Evolutionary conservation across 352 stramenopile genomes (phyloP).

Genomic region (Globisporangium emineosum): DNA sequence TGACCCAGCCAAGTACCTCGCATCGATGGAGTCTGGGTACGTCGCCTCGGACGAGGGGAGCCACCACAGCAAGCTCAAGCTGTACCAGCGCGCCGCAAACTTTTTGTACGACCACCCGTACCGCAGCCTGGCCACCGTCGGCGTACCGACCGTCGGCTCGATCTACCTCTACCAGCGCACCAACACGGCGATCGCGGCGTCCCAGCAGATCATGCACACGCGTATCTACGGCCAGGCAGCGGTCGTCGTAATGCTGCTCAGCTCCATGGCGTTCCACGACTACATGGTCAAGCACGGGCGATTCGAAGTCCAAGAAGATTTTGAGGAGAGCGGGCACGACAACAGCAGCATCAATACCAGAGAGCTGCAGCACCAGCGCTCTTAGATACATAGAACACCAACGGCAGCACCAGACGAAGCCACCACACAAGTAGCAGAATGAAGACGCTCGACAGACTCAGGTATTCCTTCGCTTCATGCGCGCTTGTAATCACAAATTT

Average conservation of each 20-base stretch:
- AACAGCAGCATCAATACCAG: not conserved
- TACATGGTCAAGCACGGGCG: conserved; percentile 70
- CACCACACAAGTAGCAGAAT: not conserved
- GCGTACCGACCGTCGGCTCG: conserved; percentile 54
- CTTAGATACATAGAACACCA: not conserved
- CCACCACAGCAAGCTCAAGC: conserved; percentile 32
- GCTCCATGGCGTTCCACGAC: conserved; percentile 83
- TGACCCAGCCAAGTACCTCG: conserved; percentile 73
- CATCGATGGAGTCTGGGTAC: conserved; percentile 41
- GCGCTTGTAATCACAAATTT: not conserved
- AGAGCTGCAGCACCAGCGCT: not conserved
- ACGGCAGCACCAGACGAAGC: not conserved
- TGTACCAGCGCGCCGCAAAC: conserved; percentile 64
- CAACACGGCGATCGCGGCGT: conserved; percentile 64
- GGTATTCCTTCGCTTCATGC: not conserved
- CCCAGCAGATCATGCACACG: conserved; percentile 86
- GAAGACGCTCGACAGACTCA: not conserved
- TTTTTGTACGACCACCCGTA: conserved; percentile 82
- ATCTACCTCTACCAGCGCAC: conserved; percentile 68
- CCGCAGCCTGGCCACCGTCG: conserved; percentile 43
- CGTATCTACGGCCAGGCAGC: conserved; percentile 77
- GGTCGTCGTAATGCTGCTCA: conserved; percentile 64
- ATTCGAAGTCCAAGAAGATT: conserved; percentile 38
- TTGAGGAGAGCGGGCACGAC: conserved; percentile 2
- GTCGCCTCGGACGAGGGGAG: conserved; percentile 28